Conservation (phyloP, 176 grass and related monocot genomes). For the Carex kokanica region DNA sequence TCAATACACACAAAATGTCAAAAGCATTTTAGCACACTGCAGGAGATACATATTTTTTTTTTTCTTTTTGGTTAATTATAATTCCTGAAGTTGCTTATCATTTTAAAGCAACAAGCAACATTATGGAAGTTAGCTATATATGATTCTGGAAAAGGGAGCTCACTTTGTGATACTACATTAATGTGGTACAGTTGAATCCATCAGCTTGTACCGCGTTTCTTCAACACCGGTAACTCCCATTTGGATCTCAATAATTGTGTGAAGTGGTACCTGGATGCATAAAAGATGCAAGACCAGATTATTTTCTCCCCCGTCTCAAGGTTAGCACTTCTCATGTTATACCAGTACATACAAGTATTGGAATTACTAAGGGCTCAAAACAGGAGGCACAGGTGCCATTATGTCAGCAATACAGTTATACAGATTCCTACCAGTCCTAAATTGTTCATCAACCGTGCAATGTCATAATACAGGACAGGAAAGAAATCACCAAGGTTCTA, state of each 20-base stretch:
- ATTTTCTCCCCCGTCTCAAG: background rate
- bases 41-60: background rate
- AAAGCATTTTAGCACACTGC: background rate
- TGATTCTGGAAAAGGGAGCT: background rate
- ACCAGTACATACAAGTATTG: background rate
- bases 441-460: background rate
- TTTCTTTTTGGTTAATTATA: background rate
- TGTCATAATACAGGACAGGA: background rate
- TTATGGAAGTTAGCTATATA: constrained; percentile 19
- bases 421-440: background rate
- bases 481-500: too few relatives aligned
- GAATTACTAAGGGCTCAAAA: background rate
- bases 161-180: constrained; percentile 6
- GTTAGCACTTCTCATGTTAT: background rate
- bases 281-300: constrained; percentile 3
- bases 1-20: background rate
- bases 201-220: constrained; percentile 95
- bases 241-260: constrained; percentile 98
- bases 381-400: background rate
- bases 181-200: constrained; percentile 56
- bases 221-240: constrained; percentile 90
- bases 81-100: constrained; percentile 2
- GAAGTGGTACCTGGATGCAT: constrained; percentile 67
- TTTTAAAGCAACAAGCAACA: constrained; percentile 12
- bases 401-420: background rate